These are phyloP conservation scores for Mallotus repandus DNA, from an alignment of 441 rosid genomes.

Conservation along the genomic window DNA sequence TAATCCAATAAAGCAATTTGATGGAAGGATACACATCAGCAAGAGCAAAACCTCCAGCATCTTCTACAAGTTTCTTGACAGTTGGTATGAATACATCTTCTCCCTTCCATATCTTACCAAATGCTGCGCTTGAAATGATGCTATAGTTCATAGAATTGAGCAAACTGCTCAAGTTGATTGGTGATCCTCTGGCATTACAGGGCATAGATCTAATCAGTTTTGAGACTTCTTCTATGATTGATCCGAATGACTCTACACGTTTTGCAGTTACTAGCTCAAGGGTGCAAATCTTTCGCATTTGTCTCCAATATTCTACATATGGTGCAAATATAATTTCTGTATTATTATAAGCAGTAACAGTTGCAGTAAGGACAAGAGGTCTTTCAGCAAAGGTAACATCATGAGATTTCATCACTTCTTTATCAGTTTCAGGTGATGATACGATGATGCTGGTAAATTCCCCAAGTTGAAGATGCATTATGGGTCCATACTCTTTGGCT, in stretches of 20 bases:
- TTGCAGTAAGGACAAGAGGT: background rate
- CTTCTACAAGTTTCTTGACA: background rate
- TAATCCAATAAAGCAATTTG: conserved; percentile 1
- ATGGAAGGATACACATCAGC: too few species aligned
- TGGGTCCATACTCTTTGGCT: conserved; percentile 26
- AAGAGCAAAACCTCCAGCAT: conserved; percentile 6
- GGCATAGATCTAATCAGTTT: conserved; percentile 4
- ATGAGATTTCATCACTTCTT: conserved; percentile 25
- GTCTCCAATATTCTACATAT: conserved; percentile 26
- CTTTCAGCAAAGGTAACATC: conserved; percentile 22
- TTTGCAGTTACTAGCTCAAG: conserved; percentile 12
- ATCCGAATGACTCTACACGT: conserved; percentile 23
- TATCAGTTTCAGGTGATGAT: conserved; percentile 29
- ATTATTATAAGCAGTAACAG: background rate
- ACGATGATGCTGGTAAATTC: conserved; percentile 22
- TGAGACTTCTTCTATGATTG: conserved; percentile 23
- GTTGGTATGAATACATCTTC: conserved; percentile 6
- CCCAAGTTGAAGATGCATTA: conserved; percentile 33
- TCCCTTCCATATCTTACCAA: conserved; percentile 18
- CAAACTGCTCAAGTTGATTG: conserved; percentile 14
- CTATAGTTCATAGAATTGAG: background rate
- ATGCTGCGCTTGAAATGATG: conserved; percentile 16
- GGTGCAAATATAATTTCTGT: conserved; percentile 17
- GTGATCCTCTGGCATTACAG: background rate
- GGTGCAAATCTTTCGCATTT: conserved; percentile 12